Evolutionary conservation across 768 basidiomycete genomes (phyloP).

Genomic region (Rhizopogon roseolus): DNA sequence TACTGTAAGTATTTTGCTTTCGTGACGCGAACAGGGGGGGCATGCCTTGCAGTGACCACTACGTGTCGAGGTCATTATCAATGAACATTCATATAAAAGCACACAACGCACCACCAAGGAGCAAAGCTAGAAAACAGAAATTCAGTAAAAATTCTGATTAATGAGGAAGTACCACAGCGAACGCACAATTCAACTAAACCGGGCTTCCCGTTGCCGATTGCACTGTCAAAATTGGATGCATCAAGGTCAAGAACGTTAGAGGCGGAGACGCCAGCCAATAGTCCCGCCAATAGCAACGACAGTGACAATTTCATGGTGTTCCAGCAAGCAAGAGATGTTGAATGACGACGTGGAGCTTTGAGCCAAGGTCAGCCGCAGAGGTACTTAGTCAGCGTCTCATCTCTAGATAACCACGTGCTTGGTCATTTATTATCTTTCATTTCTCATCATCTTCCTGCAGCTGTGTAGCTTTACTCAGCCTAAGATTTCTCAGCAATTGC

Average conservation of each 20-base stretch:
- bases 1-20: not conserved
- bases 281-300: conserved; percentile 49
- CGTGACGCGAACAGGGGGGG: not conserved
- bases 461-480: conserved; percentile 9
- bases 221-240: conserved; percentile 67
- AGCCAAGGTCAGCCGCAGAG: not conserved
- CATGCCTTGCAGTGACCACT: conserved; percentile 87
- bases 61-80: not conserved
- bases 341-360: conserved; percentile 25
- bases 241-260: conserved; percentile 84
- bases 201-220: conserved; percentile 76
- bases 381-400: conserved; percentile 6
- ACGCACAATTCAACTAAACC: conserved; percentile 91
- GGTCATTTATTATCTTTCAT: not conserved
- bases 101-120: conserved; percentile 72
- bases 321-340: conserved; percentile 11
- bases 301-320: conserved; percentile 55
- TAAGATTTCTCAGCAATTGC: conserved; percentile 21
- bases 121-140: conserved; percentile 53
- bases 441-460: not conserved
- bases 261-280: conserved; percentile 53
- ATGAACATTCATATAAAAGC: not conserved
- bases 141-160: not conserved
- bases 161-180: not conserved
- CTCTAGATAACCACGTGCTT: conserved; percentile 5